A percentile compares a stretch with the other conserved stretches of the same genome.
phyloP scores from a whole-genome alignment of 352 stramenopile species.

The Phytophthora ramorum region DNA sequence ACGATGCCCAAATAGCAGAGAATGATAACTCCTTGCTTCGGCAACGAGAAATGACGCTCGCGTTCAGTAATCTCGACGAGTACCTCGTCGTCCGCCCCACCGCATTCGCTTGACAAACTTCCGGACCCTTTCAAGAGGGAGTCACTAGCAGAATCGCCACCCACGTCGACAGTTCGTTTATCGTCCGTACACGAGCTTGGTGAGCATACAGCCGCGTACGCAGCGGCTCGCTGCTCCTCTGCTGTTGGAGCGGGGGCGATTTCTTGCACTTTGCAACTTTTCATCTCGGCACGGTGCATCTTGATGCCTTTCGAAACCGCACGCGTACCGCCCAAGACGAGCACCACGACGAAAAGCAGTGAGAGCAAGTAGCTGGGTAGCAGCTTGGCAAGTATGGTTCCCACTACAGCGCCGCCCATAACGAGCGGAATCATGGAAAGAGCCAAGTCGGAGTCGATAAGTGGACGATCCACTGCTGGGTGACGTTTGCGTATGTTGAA shows the following conservation, averaged over 20 bases:
- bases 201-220: slow-evolving; percentile 17
- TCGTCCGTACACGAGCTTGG: slow-evolving; percentile 11
- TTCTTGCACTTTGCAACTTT: slow-evolving; percentile 32
- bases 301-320: slow-evolving; percentile 32
- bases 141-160: slow-evolving; percentile 5
- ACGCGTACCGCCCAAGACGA: slow-evolving; percentile 40
- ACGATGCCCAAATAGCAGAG: slow-evolving; percentile 52
- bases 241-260: slow-evolving; percentile 1
- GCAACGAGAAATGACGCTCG: slow-evolving; percentile 41
- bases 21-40: slow-evolving; percentile 47
- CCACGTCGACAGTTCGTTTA: slow-evolving; percentile 4
- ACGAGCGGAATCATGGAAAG: slow-evolving; percentile 61
- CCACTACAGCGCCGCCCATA: slow-evolving; percentile 63
- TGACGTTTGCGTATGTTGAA: slow-evolving; percentile 68
- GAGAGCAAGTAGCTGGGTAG: slow-evolving; percentile 65
- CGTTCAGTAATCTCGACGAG: slow-evolving; percentile 31
- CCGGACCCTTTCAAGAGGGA: slow-evolving; percentile 25
- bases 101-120: slow-evolving; percentile 20
- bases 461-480: slow-evolving; percentile 49
- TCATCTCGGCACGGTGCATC: slow-evolving; percentile 39
- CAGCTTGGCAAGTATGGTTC: slow-evolving; percentile 57
- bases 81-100: slow-evolving; percentile 12
- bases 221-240: slow-evolving; percentile 6
- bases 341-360: slow-evolving; percentile 55
- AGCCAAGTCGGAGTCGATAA: slow-evolving; percentile 63